Base-by-base conservation (phyloP, 2,329 filamentous ascomycete genomes). In the Pseudocercospora vitis region DNA sequence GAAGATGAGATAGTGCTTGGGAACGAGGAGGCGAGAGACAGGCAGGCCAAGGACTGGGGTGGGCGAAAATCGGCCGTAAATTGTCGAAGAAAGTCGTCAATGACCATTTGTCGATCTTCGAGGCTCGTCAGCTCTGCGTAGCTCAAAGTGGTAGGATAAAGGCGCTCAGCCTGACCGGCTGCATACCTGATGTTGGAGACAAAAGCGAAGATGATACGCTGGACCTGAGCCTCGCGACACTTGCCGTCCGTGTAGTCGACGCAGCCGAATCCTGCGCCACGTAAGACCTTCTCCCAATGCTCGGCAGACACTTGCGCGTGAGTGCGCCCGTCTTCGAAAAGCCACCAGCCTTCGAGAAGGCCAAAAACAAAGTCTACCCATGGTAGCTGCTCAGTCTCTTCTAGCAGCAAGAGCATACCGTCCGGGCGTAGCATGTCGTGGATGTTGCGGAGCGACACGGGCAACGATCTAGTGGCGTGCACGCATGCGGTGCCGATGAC, bases 121-220 rank as follows among this genome's bases (percentile, higher is more conserved):
- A 32, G 29, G 29, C 29, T 32, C 29, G 29, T 32, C 29, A 32
- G 29, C 29, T 32, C 29, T 32, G 29, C 14, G 14, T 32, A 32
- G 7, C 29, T 32, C 29, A 32, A n/a, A 7, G 29, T 32, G 14
- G 29, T 32, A n/a, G 29, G 14, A n/a, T 32, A 32, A n/a, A 3
- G 29, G 14, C 9, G 14, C 29, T 32, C 29, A 2, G 29, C 11
- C 11, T 9, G 7, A n/a, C 11, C 29, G 29, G 29, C 29, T 9
- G 9, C 29, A 58, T 82, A 82, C 77, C 78, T 82, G 1, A 82
- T 74, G 50, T 83, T 82, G 51, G 80, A 80, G 0, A 80, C 77
- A 50, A 82, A 82, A 58, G 82, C 80, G 1, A 74, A 32, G 3
- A 32, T 32, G 29, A 32, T 32, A 32, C 29, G 29, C 29, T 32